Conservation (phyloP, 768 basidiomycete genomes). For the Cystofilobasidium capitatum region DNA sequence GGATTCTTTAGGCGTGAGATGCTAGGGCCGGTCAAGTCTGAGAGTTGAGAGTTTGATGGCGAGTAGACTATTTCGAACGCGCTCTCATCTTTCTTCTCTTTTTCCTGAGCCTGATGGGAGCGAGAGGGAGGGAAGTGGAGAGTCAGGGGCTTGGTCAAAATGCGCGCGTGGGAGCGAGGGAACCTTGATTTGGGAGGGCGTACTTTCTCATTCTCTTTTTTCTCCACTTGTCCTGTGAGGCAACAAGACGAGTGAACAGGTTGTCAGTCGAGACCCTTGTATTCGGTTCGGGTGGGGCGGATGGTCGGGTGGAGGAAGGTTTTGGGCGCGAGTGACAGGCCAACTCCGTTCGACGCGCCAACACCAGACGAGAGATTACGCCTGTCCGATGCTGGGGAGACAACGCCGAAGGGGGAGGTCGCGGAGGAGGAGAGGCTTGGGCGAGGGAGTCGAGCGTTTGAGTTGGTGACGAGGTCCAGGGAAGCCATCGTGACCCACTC, state of each 20-base stretch:
- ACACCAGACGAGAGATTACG: too few species aligned
- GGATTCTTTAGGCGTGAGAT: not conserved
- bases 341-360: too few species aligned
- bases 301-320: too few species aligned
- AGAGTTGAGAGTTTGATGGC: not conserved
- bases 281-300: too few species aligned
- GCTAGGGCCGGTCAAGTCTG: not conserved
- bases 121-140: not conserved
- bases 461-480: too few species aligned
- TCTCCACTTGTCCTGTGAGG: not conserved
- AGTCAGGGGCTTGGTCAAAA: not conserved
- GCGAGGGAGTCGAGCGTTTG: too few species aligned
- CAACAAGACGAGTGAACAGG: not conserved
- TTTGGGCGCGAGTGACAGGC: too few species aligned
- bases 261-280: not conserved
- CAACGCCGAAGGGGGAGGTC: too few species aligned
- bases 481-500: too few species aligned
- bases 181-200: not conserved
- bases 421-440: too few species aligned
- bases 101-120: not conserved
- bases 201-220: not conserved
- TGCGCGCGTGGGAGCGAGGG: not conserved
- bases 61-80: not conserved
- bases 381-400: too few species aligned
- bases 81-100: slow-evolving; percentile 6